A percentile compares a stretch with the other conserved stretches of the same genome.
These are phyloP conservation scores for Domatiomyces globalis DNA, from an alignment of 2,329 filamentous ascomycete genomes.

Conservation along the genomic window DNA sequence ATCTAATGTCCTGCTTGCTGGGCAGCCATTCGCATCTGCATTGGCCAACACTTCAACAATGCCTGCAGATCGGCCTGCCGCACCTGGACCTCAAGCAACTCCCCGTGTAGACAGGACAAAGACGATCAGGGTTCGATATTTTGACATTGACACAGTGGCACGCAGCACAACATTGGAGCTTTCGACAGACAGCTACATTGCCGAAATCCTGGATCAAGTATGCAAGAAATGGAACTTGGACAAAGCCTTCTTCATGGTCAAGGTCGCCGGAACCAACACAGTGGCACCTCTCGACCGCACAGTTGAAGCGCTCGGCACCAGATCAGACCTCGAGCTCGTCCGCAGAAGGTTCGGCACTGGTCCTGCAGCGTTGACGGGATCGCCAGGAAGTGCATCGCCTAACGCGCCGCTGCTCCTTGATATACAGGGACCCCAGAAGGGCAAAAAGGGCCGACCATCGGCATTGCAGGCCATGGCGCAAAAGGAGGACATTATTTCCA, in stretches of 20 bases:
- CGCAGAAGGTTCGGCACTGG: conserved; percentile 49
- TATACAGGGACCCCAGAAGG: conserved; percentile 28
- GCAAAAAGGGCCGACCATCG: conserved; percentile 30
- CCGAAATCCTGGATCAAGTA: conserved; percentile 50
- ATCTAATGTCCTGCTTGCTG: conserved; percentile 27
- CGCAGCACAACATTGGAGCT: conserved; percentile 42
- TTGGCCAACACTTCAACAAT: conserved; percentile 32
- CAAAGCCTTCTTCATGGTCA: conserved; percentile 48
- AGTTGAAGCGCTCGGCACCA: conserved; percentile 47
- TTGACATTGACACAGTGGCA: conserved; percentile 43
- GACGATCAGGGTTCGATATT: conserved; percentile 46
- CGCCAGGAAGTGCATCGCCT: conserved; percentile 47
- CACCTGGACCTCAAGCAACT: conserved; percentile 29
- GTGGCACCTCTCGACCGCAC: conserved; percentile 51
- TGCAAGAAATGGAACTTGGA: conserved; percentile 51
- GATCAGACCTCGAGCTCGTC: conserved; percentile 47
- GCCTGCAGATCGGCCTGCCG: conserved; percentile 34
- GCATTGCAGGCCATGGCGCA: conserved; percentile 30
- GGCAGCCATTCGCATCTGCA: conserved; percentile 33
- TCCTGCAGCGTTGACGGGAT: conserved; percentile 41
- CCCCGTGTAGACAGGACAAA: conserved; percentile 45
- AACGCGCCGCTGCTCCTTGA: conserved; percentile 50
- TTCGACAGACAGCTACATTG: conserved; percentile 52
- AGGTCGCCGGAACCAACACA: conserved; percentile 49
- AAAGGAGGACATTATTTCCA: conserved; percentile 30